Conservation (phyloP, 169 alveolate species). For the Eimeria praecox region DNA sequence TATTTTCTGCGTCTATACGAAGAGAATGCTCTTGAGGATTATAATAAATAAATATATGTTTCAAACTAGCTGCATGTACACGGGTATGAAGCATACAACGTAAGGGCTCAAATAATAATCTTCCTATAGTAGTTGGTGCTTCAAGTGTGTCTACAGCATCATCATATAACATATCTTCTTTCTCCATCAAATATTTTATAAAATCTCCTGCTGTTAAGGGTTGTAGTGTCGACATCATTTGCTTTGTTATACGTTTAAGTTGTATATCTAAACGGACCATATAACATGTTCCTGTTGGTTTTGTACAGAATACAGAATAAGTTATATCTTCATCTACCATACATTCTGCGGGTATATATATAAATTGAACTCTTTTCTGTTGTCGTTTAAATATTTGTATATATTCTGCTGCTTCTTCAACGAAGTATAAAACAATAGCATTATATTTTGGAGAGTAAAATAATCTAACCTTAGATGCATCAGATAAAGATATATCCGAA, state of each 20-base stretch:
- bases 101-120: neutral
- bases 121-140: neutral
- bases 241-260: constrained; percentile 8
- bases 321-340: neutral
- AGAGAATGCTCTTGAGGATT: constrained; percentile 3
- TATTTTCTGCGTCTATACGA: neutral
- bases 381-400: neutral
- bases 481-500: neutral
- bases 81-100: neutral
- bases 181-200: neutral
- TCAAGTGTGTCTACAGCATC: neutral
- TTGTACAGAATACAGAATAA: neutral
- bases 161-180: neutral
- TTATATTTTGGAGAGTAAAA: neutral
- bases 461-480: neutral
- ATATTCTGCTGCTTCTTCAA: constrained; percentile 13
- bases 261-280: constrained; percentile 15
- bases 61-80: neutral
- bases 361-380: neutral
- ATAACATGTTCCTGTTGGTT: neutral
- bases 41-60: neutral
- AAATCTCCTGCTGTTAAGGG: neutral
- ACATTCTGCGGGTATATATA: constrained; percentile 3
- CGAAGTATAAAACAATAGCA: neutral
- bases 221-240: neutral